Evolutionary conservation across 192 early-diverging fungal species (phyloP).

Genomic region (Umbelopsis vinacea): DNA sequence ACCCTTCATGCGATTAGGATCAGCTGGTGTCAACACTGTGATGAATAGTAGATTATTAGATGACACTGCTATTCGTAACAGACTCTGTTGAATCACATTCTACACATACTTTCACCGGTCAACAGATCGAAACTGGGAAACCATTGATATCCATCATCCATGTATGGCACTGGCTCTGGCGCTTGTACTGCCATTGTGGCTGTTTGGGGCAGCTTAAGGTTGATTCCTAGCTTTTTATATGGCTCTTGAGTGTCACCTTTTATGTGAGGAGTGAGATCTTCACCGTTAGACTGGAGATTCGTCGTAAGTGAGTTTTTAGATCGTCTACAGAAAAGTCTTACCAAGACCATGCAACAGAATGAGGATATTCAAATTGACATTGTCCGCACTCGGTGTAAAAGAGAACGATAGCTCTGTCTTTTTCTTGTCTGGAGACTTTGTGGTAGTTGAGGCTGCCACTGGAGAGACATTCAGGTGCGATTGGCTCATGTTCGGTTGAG

Average conservation of each 20-base stretch:
- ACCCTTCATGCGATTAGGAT: conserved; percentile 48
- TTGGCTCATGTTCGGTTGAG: background rate
- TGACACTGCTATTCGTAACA: background rate
- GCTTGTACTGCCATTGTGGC: conserved; percentile 63
- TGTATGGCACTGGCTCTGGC: conserved; percentile 63
- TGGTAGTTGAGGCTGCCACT: background rate
- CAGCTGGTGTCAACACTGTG: conserved; percentile 43
- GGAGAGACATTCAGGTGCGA: background rate
- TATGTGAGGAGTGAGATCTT: background rate
- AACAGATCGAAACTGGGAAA: conserved; percentile 62
- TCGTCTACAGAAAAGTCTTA: background rate
- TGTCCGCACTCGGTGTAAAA: conserved; percentile 51
- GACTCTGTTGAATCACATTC: background rate
- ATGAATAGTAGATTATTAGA: background rate
- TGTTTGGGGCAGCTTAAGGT: conserved; percentile 70
- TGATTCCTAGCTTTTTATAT: conserved; percentile 64
- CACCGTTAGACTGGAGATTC: too few species aligned
- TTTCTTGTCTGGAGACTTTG: background rate
- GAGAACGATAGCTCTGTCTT: conserved; percentile 45
- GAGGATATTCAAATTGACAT: conserved; percentile 66
- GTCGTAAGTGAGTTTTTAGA: background rate
- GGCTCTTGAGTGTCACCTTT: conserved; percentile 59
- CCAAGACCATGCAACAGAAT: conserved; percentile 79
- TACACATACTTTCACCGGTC: conserved; percentile 52
- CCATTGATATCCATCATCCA: conserved; percentile 69